Percentiles rank a stretch among this genome's conserved stretches.
phyloP scores from a whole-genome alignment of 2,329 filamentous ascomycete species.

The Ophiostoma ips region DNA sequence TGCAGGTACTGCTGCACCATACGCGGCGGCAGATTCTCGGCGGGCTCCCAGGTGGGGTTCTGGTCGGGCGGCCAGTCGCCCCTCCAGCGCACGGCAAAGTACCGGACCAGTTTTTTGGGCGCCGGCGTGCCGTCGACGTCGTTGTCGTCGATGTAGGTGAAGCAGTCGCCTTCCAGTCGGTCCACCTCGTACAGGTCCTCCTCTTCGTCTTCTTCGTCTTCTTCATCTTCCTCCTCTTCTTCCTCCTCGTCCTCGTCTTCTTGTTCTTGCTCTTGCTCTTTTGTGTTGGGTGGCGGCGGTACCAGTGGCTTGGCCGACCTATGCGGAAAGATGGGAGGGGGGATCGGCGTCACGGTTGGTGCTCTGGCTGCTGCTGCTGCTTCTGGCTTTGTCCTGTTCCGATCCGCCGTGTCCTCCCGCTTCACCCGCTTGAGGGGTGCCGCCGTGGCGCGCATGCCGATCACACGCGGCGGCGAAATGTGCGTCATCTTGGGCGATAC shows the following conservation, averaged over 20 bases:
- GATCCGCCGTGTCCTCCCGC: neutral
- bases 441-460: neutral
- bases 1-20: conserved; percentile 29
- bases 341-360: neutral
- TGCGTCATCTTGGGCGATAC: neutral
- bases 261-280: neutral
- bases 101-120: conserved; percentile 20
- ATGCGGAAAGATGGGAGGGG: neutral
- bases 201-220: conserved; percentile 15
- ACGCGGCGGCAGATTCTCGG: conserved; percentile 30
- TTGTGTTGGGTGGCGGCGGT: no score
- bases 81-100: conserved; percentile 41
- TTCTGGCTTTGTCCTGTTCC: neutral
- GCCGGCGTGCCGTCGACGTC: conserved; percentile 17
- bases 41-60: conserved; percentile 46
- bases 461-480: neutral
- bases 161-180: conserved; percentile 22
- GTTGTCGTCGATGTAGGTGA: conserved; percentile 31
- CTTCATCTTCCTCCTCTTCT: no score
- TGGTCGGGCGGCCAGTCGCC: conserved; percentile 42
- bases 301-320: no score
- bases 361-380: neutral
- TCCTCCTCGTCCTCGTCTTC: conserved; percentile 11
- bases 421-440: neutral
- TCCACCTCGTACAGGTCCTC: conserved; percentile 14